Evolutionary conservation across 495 filamentous ascomycete genomes (phyloP).

Genomic region (Thermothielavioides terrestris): DNA sequence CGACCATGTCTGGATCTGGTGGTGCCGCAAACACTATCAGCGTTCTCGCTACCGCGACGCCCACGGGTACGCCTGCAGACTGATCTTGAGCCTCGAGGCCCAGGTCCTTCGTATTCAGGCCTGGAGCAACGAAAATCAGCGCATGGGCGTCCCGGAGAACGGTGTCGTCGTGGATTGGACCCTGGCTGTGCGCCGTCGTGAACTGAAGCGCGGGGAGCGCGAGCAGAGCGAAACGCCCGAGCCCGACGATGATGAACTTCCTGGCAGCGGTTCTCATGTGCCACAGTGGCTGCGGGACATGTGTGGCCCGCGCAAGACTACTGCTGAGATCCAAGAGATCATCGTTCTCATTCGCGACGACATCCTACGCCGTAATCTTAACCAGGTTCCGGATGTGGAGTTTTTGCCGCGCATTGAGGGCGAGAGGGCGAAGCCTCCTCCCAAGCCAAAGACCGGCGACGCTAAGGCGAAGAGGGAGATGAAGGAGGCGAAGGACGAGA

Average conservation of each 20-base stretch:
- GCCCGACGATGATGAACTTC: slow-evolving; percentile 21
- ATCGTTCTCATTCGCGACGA: slow-evolving; percentile 27
- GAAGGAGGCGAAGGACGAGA: neutral
- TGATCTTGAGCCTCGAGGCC: slow-evolving; percentile 50
- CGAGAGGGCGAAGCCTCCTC: too few species aligned
- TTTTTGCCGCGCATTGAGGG: slow-evolving; percentile 50
- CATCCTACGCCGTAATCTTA: slow-evolving; percentile 20
- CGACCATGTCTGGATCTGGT: slow-evolving; percentile 54
- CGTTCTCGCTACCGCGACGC: slow-evolving; percentile 57
- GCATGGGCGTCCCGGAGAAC: slow-evolving; percentile 12
- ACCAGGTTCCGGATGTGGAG: slow-evolving; percentile 53
- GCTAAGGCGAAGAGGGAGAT: slow-evolving; percentile 16
- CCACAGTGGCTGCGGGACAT: slow-evolving; percentile 35
- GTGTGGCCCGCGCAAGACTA: slow-evolving; percentile 29
- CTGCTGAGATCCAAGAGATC: slow-evolving; percentile 30
- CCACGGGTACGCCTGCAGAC: slow-evolving; percentile 48
- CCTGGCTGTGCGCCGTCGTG: slow-evolving; percentile 45
- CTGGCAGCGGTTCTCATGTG: slow-evolving; percentile 18
- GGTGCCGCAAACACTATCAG: slow-evolving; percentile 83
- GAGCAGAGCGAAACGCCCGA: slow-evolving; percentile 14
- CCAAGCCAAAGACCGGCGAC: slow-evolving; percentile 1
- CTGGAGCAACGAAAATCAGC: slow-evolving; percentile 45
- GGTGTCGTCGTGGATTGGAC: slow-evolving; percentile 44
- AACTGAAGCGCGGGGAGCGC: slow-evolving; percentile 34
- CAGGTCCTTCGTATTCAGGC: slow-evolving; percentile 50